A percentile compares a stretch with the other conserved stretches of the same genome.
These are phyloP conservation scores for Leersia perrieri DNA, from an alignment of 176 grass and related monocot genomes.

Conservation along the genomic window DNA sequence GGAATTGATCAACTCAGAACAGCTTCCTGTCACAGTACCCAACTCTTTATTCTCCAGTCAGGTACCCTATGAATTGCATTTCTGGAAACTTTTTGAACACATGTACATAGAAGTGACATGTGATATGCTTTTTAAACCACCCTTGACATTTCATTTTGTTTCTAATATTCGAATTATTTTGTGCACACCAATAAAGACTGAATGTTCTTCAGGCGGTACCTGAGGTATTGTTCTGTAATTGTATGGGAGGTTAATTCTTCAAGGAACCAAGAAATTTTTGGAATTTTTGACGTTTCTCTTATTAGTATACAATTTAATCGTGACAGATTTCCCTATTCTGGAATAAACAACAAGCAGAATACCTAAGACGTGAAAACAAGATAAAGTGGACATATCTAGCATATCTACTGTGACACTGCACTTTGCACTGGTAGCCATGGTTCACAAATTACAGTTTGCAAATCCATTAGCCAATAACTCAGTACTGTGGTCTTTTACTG, in stretches of 20 bases:
- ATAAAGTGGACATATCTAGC: not conserved
- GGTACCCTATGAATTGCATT: conserved; percentile 39
- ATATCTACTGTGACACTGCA: not conserved
- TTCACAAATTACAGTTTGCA: not conserved
- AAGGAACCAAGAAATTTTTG: not conserved
- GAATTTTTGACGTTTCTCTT: not conserved
- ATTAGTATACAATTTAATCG: not conserved
- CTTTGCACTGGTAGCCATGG: conserved; percentile 12
- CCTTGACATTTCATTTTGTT: conserved; percentile 19
- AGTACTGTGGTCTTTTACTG: not conserved
- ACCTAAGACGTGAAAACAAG: not conserved
- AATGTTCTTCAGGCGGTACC: not conserved
- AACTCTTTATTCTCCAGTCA: conserved; percentile 97
- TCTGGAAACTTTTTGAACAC: not conserved
- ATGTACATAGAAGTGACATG: not conserved
- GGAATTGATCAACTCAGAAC: conserved; percentile 82
- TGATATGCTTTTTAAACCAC: not conserved
- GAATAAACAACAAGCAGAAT: not conserved
- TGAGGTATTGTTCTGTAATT: not conserved
- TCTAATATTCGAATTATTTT: not conserved
- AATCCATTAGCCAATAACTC: not conserved
- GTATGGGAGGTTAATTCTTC: not conserved
- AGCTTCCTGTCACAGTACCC: conserved; percentile 89
- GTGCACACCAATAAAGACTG: not conserved
- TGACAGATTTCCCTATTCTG: not conserved